Conservation (phyloP, 768 basidiomycete species). For the Kwoniella dendrophila region DNA sequence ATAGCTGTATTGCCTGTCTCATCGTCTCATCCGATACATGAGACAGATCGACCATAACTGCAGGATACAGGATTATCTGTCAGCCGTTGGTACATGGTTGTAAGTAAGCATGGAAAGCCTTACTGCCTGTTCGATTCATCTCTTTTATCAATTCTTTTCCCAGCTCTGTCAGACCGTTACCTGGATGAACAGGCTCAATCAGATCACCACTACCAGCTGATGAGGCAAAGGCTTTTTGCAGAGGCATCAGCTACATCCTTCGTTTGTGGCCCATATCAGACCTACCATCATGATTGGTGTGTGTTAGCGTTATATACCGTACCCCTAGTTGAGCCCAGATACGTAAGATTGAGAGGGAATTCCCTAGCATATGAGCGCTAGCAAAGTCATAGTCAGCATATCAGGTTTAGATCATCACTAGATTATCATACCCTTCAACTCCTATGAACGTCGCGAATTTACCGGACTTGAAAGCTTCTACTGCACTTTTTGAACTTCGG, state of each 20-base stretch:
- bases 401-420: too few relatives aligned
- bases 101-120: too few relatives aligned
- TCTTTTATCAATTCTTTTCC: slow-evolving; percentile 27
- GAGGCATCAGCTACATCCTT: background rate
- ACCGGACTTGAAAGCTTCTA: slow-evolving; percentile 11
- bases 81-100: too few relatives aligned
- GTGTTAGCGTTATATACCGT: slow-evolving; percentile 34
- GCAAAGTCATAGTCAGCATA: background rate
- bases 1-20: slow-evolving; percentile 13
- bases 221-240: slow-evolving; percentile 26
- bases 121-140: slow-evolving; percentile 36
- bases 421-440: slow-evolving; percentile 24
- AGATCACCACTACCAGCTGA: slow-evolving; percentile 22
- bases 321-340: slow-evolving; percentile 32
- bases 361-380: slow-evolving; percentile 28
- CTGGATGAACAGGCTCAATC: slow-evolving; percentile 24
- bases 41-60: slow-evolving; percentile 39
- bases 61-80: too few relatives aligned
- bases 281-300: slow-evolving; percentile 28
- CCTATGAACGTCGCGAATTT: slow-evolving; percentile 21
- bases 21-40: slow-evolving; percentile 30
- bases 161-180: slow-evolving; percentile 30
- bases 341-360: slow-evolving; percentile 29
- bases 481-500: too few relatives aligned
- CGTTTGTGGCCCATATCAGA: background rate